Conservation (phyloP, 164 flowering plant genomes). For the Warburgia ugandensis region DNA sequence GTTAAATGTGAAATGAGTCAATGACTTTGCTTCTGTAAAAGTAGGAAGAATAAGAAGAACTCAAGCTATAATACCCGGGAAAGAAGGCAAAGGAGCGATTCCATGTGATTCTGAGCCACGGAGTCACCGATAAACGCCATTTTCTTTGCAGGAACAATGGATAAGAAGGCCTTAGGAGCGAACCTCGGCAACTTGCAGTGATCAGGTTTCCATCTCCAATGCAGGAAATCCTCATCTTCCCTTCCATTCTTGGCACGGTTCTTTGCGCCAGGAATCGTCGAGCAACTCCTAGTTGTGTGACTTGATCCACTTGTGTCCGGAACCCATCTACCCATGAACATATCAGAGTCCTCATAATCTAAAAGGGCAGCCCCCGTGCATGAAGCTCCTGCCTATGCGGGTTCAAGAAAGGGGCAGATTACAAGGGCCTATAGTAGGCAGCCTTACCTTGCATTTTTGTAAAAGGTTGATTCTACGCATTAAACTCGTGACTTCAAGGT, state of each 20-base stretch:
- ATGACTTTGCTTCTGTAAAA: too few species aligned
- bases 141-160: constrained; percentile 22
- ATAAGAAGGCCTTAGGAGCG: constrained; percentile 19
- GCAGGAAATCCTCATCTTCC: constrained; percentile 20
- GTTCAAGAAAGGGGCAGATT: too few species aligned
- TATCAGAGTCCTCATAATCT: too few species aligned
- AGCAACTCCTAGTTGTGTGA: constrained; percentile 29
- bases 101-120: constrained; percentile 38
- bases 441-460: too few species aligned
- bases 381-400: too few species aligned
- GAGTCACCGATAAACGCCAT: constrained; percentile 41
- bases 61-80: constrained; percentile 20
- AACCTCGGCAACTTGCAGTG: constrained; percentile 31
- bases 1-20: too few species aligned
- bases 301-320: constrained; percentile 16
- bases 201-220: constrained; percentile 48
- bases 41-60: too few species aligned
- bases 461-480: too few species aligned
- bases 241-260: constrained; percentile 37
- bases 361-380: too few species aligned
- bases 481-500: too few species aligned
- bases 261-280: constrained; percentile 20
- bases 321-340: constrained; percentile 36
- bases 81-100: constrained; percentile 38
- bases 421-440: too few species aligned